These are phyloP conservation scores for Blastobotrys persicus DNA, from an alignment of 1,139 yeast genomes.

Conservation along the genomic window DNA sequence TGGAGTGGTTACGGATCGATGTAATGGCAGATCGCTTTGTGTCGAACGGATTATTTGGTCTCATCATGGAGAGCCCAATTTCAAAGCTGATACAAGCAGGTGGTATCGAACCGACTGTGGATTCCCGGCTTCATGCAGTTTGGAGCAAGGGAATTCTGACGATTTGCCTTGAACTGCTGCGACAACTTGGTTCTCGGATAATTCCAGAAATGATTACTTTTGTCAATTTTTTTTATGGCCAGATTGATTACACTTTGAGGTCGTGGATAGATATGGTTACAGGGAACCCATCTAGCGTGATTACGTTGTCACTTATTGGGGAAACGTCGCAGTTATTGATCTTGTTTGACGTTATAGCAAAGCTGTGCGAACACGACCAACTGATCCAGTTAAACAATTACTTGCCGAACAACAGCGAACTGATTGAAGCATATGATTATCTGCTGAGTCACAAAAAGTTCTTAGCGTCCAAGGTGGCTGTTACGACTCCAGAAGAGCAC, in stretches of 20 bases:
- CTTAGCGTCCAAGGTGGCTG: constrained; percentile 63
- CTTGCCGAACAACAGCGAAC: constrained; percentile 39
- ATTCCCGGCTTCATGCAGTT: constrained; percentile 61
- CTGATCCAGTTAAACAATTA: constrained; percentile 12
- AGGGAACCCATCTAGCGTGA: constrained; percentile 23
- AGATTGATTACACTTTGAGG: constrained; percentile 56
- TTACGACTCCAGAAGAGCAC: constrained; percentile 66
- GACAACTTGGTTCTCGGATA: constrained; percentile 61
- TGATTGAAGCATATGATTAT: constrained; percentile 60
- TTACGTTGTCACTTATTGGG: constrained; percentile 63
- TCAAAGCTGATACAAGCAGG: constrained; percentile 69
- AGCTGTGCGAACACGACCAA: constrained; percentile 41
- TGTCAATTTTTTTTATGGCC: constrained; percentile 61
- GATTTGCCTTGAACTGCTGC: constrained; percentile 56
- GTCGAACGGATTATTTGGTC: constrained; percentile 63
- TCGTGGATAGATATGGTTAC: constrained; percentile 64
- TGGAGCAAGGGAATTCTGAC: constrained; percentile 86
- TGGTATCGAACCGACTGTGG: constrained; percentile 48
- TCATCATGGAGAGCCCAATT: constrained; percentile 70
- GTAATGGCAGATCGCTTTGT: constrained; percentile 66
- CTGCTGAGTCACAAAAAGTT: constrained; percentile 84
- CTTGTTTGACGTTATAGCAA: constrained; percentile 54
- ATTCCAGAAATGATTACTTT: constrained; percentile 67
- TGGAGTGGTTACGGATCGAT: constrained; percentile 63
- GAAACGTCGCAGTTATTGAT: constrained; percentile 80